A percentile compares a stretch with the other conserved stretches of the same genome.
Evolutionary conservation across 441 rosid genomes (phyloP).

Genomic region (Populus tomentosa): DNA sequence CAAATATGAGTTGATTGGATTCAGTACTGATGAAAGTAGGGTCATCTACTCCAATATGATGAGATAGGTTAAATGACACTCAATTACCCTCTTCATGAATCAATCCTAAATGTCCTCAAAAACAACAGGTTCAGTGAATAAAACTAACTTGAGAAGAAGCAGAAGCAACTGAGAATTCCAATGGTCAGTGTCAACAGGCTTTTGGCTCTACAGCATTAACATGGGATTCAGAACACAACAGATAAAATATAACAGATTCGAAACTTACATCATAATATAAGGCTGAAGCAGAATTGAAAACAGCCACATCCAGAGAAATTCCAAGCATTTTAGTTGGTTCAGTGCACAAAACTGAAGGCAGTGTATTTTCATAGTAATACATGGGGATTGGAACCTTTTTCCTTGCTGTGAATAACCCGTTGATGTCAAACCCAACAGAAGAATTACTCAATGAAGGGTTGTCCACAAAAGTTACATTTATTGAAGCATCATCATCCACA

Average conservation of each 20-base stretch:
- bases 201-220: neutral
- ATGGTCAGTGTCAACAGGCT: conserved; percentile 2
- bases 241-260: neutral
- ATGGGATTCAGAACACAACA: neutral
- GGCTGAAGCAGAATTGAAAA: conserved; percentile 80
- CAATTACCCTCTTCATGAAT: neutral
- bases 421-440: conserved; percentile 74
- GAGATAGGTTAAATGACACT: neutral
- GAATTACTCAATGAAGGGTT: conserved; percentile 60
- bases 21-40: neutral
- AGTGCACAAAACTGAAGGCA: conserved; percentile 47
- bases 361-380: conserved; percentile 22
- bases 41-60: neutral
- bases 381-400: conserved; percentile 21
- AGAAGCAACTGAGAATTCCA: neutral
- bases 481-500: conserved; percentile 76
- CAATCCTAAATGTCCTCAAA: neutral
- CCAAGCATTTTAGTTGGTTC: conserved; percentile 78
- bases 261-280: conserved; percentile 82
- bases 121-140: neutral
- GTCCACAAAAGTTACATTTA: conserved; percentile 71
- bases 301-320: conserved; percentile 79
- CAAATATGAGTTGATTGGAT: neutral
- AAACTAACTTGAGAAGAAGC: neutral
- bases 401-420: conserved; percentile 61